Evolutionary conservation across 73 alveolate genomes (phyloP), one percentile per base, ranked within the genome.

Genomic region (Uronychia binucleata): DNA sequence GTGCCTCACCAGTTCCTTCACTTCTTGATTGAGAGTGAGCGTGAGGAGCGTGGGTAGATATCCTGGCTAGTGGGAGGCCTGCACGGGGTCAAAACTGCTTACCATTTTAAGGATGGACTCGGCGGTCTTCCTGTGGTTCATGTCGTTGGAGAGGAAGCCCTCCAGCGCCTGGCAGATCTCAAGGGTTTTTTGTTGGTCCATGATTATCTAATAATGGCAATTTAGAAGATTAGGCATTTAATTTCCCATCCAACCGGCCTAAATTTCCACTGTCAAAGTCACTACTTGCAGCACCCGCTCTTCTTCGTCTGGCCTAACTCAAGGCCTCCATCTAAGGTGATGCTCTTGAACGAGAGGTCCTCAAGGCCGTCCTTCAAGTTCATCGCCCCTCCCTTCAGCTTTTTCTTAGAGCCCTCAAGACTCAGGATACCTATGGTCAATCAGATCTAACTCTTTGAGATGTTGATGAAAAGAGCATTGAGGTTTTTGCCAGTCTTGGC

Each of bases 1-100:
- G 67, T 46, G 67, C 67, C 67, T 46, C 67, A 46, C 67, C 67
- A 46, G 67, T 46, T 46, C 67, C 67, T 46, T 46, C 67, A 46
- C 5, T 46, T 46, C 67, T 5, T 11, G n/a, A 46, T 46, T 46
- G 67, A 46, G 67, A 11, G 67, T 11, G 67, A 46, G n/a, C 5
- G 5, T 46, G 67, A 46, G 67, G 19, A 46, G 67, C n/a, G 67
- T 46, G 19, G 67, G 67, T 19, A 46, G 19, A 46, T 46, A 46
- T 46, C 67, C 67, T 46, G 67, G 67, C 19, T 46, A 19, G 19
- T 46, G 67, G 67, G 67, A 46, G 19, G 67, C 67, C 67, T 46
- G 67, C 67, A 11, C 19, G 19, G 19, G 67, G 67, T 46, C 19
- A 11, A 19, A 46, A 11, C 67, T 19, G 5, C 67, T 46, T 46